Conservation (phyloP, 2,329 filamentous ascomycete species). For the Biscogniauxia mediterranea region DNA sequence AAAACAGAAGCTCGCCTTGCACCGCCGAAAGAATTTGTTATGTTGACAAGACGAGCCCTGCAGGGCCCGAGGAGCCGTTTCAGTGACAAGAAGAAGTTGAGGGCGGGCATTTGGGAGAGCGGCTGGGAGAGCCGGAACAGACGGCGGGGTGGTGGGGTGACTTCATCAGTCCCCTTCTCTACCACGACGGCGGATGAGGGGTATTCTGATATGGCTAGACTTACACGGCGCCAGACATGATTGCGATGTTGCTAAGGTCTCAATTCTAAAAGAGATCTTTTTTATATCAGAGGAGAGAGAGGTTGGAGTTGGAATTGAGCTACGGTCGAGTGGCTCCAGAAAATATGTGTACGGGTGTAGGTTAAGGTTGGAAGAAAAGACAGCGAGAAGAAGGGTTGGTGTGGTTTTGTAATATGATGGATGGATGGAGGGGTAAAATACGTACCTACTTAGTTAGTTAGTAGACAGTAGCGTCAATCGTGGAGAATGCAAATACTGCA, state of each 20-base stretch:
- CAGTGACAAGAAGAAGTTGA: constrained; percentile 31
- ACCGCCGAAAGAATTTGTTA: constrained; percentile 61
- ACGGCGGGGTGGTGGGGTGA: constrained; percentile 20
- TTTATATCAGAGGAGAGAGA: neutral
- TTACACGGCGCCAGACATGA: constrained; percentile 69
- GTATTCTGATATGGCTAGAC: constrained; percentile 39
- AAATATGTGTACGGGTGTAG: constrained; percentile 11
- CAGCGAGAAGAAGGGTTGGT: constrained; percentile 4
- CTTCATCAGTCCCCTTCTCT: constrained; percentile 2
- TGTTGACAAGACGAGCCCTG: constrained; percentile 73
- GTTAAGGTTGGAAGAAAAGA: constrained; percentile 13
- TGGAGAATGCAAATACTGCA: neutral
- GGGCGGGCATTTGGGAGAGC: constrained; percentile 28
- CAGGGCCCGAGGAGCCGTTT: constrained; percentile 32
- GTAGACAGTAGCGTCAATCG: constrained; percentile 11
- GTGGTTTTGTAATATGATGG: constrained; percentile 1
- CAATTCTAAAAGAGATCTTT: constrained; percentile 8
- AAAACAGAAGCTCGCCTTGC: constrained; percentile 44
- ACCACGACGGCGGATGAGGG: constrained; percentile 14
- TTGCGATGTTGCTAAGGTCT: constrained; percentile 32
- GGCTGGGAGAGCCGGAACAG: constrained; percentile 17
- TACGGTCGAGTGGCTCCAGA: neutral
- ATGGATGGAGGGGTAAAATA: constrained; percentile 9
- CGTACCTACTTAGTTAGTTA: neutral
- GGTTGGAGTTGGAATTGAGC: neutral